These are phyloP conservation scores for Rusavskia elegans DNA, from an alignment of 495 filamentous ascomycete genomes.

Conservation along the genomic window DNA sequence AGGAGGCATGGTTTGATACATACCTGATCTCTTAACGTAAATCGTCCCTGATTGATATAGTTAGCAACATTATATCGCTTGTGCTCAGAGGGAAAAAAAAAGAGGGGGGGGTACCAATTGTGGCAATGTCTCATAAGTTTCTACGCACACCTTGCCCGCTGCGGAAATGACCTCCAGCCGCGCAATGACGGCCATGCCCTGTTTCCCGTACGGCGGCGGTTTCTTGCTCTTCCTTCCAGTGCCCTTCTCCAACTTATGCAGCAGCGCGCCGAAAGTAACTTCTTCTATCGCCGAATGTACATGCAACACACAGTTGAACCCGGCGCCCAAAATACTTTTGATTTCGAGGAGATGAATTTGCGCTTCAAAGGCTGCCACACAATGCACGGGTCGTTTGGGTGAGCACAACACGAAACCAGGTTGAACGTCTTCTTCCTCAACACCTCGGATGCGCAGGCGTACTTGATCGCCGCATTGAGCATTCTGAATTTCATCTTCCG, in stretches of 20 bases:
- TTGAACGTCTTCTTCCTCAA: conserved; percentile 93
- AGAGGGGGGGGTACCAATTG: conserved; percentile 49
- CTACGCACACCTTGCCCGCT: conserved; percentile 77
- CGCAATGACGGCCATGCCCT: conserved; percentile 85
- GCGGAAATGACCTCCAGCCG: conserved; percentile 71
- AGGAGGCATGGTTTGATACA: no score
- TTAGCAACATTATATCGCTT: no score
- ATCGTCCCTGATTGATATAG: no score
- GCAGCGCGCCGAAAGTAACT: conserved; percentile 67
- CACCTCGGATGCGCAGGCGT: conserved; percentile 75
- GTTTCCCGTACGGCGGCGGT: conserved; percentile 81
- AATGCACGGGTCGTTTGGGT: conserved; percentile 78
- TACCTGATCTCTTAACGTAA: no score
- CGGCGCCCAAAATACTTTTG: conserved; percentile 65
- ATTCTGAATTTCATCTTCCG: conserved; percentile 71
- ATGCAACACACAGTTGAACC: conserved; percentile 83
- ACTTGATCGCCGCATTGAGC: conserved; percentile 91
- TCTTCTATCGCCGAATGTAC: conserved; percentile 90
- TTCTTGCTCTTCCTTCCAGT: conserved; percentile 88
- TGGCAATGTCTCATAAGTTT: conserved; percentile 83
- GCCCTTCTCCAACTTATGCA: conserved; percentile 94
- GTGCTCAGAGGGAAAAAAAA: no score
- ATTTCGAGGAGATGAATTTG: conserved; percentile 93
- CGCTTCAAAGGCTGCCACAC: conserved; percentile 79
- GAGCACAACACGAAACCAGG: conserved; percentile 97